Base-by-base conservation (phyloP, 768 basidiomycete genomes). In the Boletus rubroflammeus region DNA sequence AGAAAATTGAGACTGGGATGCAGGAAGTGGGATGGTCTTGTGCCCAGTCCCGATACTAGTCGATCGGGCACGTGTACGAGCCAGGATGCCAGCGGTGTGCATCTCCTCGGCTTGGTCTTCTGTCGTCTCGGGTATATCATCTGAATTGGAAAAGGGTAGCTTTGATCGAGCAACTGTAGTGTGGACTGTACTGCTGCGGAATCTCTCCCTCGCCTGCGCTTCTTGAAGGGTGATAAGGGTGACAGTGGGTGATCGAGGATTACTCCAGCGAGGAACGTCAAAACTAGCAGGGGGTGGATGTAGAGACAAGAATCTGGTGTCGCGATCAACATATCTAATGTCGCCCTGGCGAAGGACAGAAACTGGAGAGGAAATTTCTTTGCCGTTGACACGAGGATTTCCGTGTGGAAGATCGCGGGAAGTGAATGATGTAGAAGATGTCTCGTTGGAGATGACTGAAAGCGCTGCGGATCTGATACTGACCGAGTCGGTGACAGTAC, bases 201-300 rank as follows among this genome's bases (percentile, higher is more conserved):
- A 74, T 47, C 85, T 81, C 64, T 86, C 78, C 51, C 76, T 71
- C 13, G 84, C 87, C 60, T 88, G 82, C 3, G 89, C 89, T 72
- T 92, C 87, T 63, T 90, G 86, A 50, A 91, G 75, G 5, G 87
- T 81, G 47, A 91, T 90, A 36, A 92, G 78, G 29, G 80, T 75
- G 57, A 90, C 84, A 15, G 80, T 71, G 21, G 83, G 77, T 13
- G 79, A 71, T 8, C 70, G 63, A 54, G 57, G 76, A 49, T 83
- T 83, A 39, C 69, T 72, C 81, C 82, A 84, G 11, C 77, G 80
- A n/a, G 78, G 68, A 11, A 64, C 66, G 43, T 68, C 71, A 26
- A 73, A 41, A 60, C 72, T 48, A 62, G 61, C 26, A 50, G 66
- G 63, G 5, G 64, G 62, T 39, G 75, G 66, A 66, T 76, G 62